Conservation (phyloP, 345 rosid genomes). For the Cardamine occulta region DNA sequence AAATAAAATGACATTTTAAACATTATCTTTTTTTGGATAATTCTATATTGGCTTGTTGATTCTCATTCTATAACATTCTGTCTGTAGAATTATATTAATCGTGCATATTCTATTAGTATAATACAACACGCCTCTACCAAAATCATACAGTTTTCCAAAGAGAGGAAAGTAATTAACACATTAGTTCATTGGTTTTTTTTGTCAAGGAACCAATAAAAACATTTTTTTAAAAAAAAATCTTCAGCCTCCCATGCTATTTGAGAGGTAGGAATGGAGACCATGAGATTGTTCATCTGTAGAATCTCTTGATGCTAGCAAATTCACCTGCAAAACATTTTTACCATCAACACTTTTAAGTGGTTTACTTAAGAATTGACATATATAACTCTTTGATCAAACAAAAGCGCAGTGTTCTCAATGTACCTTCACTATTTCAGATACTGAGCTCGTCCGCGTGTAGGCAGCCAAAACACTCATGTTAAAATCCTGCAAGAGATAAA, state of each 20-base stretch:
- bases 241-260: conserved; percentile 73
- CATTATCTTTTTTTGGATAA: neutral
- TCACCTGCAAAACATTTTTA: conserved; percentile 58
- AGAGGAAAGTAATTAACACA: conserved; percentile 2
- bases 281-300: conserved; percentile 49
- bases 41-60: neutral
- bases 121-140: conserved; percentile 14
- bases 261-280: conserved; percentile 44
- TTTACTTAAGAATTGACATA: neutral
- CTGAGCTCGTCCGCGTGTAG: conserved; percentile 71
- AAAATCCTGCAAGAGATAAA: conserved; percentile 61
- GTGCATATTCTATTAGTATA: neutral
- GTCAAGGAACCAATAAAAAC: conserved; percentile 5
- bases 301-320: conserved; percentile 68
- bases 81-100: neutral
- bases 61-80: neutral
- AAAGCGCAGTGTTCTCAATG: neutral
- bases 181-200: neutral
- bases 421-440: conserved; percentile 93
- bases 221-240: neutral
- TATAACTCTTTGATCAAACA: neutral
- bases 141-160: conserved; percentile 26
- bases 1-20: neutral
- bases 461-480: conserved; percentile 93
- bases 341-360: neutral